Percentiles rank a stretch among this genome's conserved stretches.
Conservation (phyloP, 345 rosid species). For the Angophora floribunda region DNA sequence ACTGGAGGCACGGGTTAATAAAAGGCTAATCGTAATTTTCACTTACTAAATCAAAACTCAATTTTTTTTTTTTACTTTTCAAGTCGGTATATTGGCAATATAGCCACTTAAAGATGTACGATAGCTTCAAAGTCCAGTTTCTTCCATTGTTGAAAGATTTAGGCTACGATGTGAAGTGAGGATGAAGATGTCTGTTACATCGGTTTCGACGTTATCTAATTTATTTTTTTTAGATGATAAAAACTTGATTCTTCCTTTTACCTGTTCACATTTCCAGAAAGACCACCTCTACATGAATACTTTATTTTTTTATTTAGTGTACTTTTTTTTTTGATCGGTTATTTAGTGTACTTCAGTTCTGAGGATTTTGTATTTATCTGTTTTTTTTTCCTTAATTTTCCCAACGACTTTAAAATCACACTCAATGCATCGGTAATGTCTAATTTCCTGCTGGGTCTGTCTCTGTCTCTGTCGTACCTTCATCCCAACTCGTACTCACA, state of each 20-base stretch:
- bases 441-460: rapidly evolving
- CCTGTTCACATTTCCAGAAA: neutral
- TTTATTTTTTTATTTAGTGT: too few relatives aligned
- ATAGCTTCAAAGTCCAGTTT: neutral
- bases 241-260: neutral
- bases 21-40: neutral
- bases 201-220: neutral
- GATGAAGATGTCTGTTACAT: neutral
- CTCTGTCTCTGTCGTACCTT: neutral
- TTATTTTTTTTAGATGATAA: neutral
- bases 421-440: rapidly evolving
- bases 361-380: neutral
- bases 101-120: neutral
- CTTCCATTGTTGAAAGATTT: neutral
- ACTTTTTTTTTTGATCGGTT: too few relatives aligned
- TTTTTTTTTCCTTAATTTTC: neutral
- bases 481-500: too few relatives aligned
- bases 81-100: neutral
- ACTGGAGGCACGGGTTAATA: neutral
- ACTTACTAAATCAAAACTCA: neutral
- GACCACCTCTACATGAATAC: neutral
- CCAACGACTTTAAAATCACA: neutral
- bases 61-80: neutral
- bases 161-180: neutral
- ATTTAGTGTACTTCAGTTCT: neutral